phyloP scores from a whole-genome alignment of 805 yeast species.

The Lachancea waltii region DNA sequence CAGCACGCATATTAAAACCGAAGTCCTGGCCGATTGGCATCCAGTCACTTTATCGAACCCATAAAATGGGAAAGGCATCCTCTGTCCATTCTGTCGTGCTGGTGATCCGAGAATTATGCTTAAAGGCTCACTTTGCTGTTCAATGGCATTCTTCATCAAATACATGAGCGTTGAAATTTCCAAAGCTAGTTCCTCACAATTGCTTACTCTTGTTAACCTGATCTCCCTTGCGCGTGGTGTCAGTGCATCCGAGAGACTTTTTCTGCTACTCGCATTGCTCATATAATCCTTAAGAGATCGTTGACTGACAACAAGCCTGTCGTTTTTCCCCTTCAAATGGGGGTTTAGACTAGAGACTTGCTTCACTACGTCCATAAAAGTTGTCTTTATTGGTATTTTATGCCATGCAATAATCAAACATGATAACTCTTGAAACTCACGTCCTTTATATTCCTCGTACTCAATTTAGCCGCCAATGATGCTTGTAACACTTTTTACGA shows the following conservation, averaged over 20 bases:
- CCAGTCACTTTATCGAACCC: conserved; percentile 1
- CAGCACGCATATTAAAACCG: conserved; percentile 18
- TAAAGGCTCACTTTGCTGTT: conserved; percentile 19
- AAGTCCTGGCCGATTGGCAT: conserved; percentile 8
- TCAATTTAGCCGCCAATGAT: no score
- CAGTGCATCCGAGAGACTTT: conserved; percentile 12
- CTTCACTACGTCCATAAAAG: no score
- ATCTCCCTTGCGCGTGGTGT: conserved; percentile 10
- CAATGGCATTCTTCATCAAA: conserved; percentile 17
- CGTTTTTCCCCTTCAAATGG: no score
- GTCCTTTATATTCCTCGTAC: no score
- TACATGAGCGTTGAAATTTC: conserved; percentile 16
- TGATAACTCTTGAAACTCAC: no score
- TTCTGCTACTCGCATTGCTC: conserved; percentile 9
- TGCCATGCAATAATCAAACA: no score
- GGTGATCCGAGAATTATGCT: conserved; percentile 6
- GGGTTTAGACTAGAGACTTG: no score
- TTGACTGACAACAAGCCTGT: neutral
- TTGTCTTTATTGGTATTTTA: no score
- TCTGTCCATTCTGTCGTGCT: neutral
- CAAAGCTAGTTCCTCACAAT: neutral
- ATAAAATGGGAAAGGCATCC: conserved; percentile 12
- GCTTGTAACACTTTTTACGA: no score
- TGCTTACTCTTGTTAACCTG: neutral
- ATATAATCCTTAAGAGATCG: conserved; percentile 1